phyloP scores from a whole-genome alignment of 768 basidiomycete genomes.

The Mycena galopus region DNA sequence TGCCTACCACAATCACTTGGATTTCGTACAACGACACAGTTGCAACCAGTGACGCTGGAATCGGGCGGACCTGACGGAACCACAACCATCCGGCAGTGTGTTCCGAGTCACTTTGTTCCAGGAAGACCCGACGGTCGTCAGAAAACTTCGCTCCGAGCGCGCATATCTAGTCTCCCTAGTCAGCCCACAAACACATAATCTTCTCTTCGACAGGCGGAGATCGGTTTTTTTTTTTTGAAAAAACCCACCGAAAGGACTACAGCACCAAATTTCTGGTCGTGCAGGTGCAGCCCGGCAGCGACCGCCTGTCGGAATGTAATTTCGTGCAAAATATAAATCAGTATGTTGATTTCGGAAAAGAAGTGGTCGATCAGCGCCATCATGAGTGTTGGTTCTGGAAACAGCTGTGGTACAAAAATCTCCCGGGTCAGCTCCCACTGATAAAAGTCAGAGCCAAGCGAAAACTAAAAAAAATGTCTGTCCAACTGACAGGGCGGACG shows the following conservation, averaged over 20 bases:
- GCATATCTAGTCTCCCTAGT: too few species aligned
- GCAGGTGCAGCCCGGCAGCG: constrained; percentile 50
- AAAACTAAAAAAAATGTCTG: background rate
- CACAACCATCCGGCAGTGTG: constrained; percentile 59
- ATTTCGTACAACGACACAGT: constrained; percentile 54
- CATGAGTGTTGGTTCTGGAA: constrained; percentile 42
- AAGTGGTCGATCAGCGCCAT: constrained; percentile 56
- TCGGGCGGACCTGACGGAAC: constrained; percentile 54
- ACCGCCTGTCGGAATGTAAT: constrained; percentile 58
- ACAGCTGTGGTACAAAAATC: constrained; percentile 29
- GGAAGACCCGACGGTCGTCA: constrained; percentile 57
- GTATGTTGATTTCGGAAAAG: constrained; percentile 52
- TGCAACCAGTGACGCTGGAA: constrained; percentile 45
- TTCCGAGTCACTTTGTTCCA: constrained; percentile 46
- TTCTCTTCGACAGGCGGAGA: too few species aligned
- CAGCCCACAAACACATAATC: too few species aligned
- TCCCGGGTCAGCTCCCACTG: constrained; percentile 30
- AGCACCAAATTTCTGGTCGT: constrained; percentile 54
- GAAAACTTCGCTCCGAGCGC: constrained; percentile 61
- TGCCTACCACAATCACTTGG: constrained; percentile 50
- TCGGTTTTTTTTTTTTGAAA: too few species aligned
- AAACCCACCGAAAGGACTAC: constrained; percentile 62
- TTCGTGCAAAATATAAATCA: constrained; percentile 35
- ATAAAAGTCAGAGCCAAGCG: background rate
- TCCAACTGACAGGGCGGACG: constrained; percentile 43